Evolutionary conservation across 306 rosid species (phyloP), one percentile per base, ranked within the genome.

Genomic region (Dryas drummondii): DNA sequence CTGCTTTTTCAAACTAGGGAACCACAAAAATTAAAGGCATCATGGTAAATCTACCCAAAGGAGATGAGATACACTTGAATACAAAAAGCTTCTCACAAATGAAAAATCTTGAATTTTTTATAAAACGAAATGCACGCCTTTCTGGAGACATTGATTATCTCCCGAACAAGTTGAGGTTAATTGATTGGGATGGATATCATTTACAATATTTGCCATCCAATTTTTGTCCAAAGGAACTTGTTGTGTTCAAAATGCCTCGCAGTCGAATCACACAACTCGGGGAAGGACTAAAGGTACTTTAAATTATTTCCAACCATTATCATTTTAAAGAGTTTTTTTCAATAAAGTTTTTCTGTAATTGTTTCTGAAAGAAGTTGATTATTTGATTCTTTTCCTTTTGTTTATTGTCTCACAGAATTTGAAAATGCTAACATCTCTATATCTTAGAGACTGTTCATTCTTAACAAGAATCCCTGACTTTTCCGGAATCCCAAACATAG

Each of bases 131-230:
- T 51, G 84, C 62, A 59, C 15, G n/a, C 7, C 48, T 81, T 41
- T 76, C 65, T 27, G 71, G 52, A 70, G 50, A 32, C 5, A 78
- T 82, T 6, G 51, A 78, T 6, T 66, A 76, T 76, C 79, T 86
- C 7, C 80, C 86, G 7, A 68, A 47, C 10, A 2, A 68, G 26
- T 7, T 68, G 58, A 68, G 59, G 46, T 27, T 84, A 51, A 79
- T 83, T 56, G 60, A 68, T 19, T 87, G 91, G 88, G 56, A 46
- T 49, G 40, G 46, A 47, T 84, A 81, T 69, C 85, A 84, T 6
- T 70, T 50, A 42, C 59, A 59, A 12, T 62, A 16, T 71, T 73
- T 84, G 22, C 91, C 88, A 2, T 44, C 59, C 1, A 69, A 68
- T 71, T 84, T 84, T 76, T 45, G 63, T 60, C 82, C 88, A 3